Conservation (phyloP, 164 flowering plant species). For the Vitis riparia region DNA sequence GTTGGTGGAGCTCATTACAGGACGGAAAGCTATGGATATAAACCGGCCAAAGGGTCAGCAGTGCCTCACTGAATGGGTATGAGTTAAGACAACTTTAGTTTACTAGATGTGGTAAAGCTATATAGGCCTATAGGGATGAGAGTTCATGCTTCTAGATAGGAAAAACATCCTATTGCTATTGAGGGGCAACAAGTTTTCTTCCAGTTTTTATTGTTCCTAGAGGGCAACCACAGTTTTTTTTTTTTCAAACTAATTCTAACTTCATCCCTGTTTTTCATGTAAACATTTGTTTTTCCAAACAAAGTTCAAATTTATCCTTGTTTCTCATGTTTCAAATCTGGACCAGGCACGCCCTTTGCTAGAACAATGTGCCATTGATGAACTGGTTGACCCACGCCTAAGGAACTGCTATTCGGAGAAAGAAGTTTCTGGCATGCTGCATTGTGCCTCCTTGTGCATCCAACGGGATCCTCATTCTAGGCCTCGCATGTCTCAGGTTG, state of each 20-base stretch:
- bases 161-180: background rate
- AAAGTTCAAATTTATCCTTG: background rate
- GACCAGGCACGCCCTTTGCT: constrained; percentile 86
- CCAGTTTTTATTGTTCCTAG: too few relatives aligned
- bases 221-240: too few relatives aligned
- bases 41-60: constrained; percentile 92
- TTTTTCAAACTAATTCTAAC: too few relatives aligned
- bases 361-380: constrained; percentile 52
- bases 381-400: constrained; percentile 73
- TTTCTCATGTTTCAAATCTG: constrained; percentile 9
- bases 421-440: constrained; percentile 67
- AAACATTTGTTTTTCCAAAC: background rate
- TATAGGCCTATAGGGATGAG: background rate
- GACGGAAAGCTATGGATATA: constrained; percentile 87
- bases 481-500: constrained; percentile 98
- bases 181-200: background rate
- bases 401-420: constrained; percentile 46
- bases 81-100: background rate
- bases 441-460: constrained; percentile 85
- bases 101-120: background rate
- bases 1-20: constrained; percentile 81
- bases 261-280: too few relatives aligned
- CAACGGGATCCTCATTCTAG: constrained; percentile 69
- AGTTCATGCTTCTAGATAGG: background rate
- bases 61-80: constrained; percentile 94